Conservation (phyloP, 306 rosid species). For the Leucaena leucocephala region DNA sequence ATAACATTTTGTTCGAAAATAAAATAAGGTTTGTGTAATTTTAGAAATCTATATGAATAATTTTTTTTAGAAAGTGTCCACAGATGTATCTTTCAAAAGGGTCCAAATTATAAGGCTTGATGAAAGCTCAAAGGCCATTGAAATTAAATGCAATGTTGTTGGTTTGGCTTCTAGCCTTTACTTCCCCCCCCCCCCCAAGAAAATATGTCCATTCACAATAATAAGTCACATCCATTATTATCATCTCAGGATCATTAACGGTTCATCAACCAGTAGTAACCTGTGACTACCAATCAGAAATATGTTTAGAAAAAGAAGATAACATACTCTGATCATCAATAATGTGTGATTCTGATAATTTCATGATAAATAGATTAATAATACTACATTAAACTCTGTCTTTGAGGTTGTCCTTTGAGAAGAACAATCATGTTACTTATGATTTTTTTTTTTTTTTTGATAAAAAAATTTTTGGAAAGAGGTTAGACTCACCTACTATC, state of each 20-base stretch:
- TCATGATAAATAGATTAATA: not conserved
- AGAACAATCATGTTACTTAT: not conserved
- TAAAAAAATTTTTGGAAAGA: no score
- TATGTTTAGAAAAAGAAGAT: not conserved
- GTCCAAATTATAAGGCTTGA: conserved; percentile 30
- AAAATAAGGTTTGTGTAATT: no score
- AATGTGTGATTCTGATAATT: conserved; percentile 20
- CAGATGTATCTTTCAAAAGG: conserved; percentile 43
- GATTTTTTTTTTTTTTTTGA: no score
- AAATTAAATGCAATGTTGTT: conserved; percentile 1
- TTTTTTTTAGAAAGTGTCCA: not conserved
- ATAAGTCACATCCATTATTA: not conserved
- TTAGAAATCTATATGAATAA: no score
- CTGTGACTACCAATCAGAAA: not conserved
- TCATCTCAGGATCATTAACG: not conserved
- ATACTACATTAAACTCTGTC: not conserved
- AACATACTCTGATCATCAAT: conserved; percentile 22
- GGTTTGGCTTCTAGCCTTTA: not conserved
- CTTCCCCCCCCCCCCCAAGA: not conserved
- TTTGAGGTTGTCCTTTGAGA: conserved; percentile 4
- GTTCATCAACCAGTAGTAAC: no score
- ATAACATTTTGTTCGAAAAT: no score
- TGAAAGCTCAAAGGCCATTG: conserved; percentile 22
- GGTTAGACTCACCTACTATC: no score
- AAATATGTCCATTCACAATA: not conserved